Evolutionary conservation across 495 filamentous ascomycete species (phyloP).

Genomic region (Hypoxylon rickii): DNA sequence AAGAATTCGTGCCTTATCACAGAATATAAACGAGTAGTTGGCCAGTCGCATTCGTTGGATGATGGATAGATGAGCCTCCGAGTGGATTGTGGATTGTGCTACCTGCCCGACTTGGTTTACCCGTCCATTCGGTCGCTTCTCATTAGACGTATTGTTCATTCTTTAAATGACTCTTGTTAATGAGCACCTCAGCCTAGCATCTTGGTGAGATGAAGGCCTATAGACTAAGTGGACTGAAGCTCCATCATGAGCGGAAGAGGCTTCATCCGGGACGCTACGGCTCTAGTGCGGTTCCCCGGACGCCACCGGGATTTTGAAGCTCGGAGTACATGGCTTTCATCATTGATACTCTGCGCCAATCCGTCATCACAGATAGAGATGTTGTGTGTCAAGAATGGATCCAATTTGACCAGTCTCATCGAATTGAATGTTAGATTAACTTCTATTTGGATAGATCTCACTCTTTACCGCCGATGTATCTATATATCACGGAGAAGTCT

Average conservation of each 20-base stretch:
- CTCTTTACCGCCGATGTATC: slow-evolving; percentile 64
- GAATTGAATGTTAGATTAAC: no score
- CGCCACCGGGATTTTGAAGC: slow-evolving; percentile 12
- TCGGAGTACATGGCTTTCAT: not conserved
- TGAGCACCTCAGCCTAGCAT: no score
- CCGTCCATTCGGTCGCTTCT: not conserved
- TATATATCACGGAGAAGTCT: slow-evolving; percentile 87
- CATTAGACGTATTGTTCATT: no score
- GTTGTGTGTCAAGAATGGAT: no score
- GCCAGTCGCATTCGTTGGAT: not conserved
- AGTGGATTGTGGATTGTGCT: not conserved
- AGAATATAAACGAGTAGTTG: not conserved
- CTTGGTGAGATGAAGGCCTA: no score
- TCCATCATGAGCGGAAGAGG: slow-evolving; percentile 11
- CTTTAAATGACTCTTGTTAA: no score
- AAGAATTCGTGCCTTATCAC: not conserved
- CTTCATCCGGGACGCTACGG: slow-evolving; percentile 24
- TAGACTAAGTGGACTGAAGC: not conserved
- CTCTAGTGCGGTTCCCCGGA: slow-evolving; percentile 12
- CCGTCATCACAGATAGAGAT: not conserved
- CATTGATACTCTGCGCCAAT: not conserved
- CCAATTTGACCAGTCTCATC: no score
- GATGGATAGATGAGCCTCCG: no score
- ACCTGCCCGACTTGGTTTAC: slow-evolving; percentile 21
- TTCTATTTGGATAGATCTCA: slow-evolving; percentile 14